phyloP scores from a whole-genome alignment of 345 rosid species.

The Salix udensis region DNA sequence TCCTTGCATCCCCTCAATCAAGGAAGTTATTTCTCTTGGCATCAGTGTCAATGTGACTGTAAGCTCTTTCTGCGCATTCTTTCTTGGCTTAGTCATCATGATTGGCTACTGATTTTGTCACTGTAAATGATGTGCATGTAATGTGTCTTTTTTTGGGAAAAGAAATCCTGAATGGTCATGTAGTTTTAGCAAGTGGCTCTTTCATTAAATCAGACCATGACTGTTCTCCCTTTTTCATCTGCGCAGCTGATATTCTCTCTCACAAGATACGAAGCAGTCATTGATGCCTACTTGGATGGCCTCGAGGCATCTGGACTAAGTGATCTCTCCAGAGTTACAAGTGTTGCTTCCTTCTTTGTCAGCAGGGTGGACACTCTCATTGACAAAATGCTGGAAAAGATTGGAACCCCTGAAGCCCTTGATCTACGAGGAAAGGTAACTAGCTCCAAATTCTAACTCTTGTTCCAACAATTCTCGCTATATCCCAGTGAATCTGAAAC shows the following conservation, averaged over 20 bases:
- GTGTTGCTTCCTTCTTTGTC: slow-evolving; percentile 98
- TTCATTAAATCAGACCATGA: neutral
- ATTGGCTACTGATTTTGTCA: neutral
- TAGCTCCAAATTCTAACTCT: neutral
- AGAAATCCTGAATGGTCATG: neutral
- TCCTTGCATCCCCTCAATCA: slow-evolving; percentile 82
- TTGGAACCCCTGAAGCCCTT: slow-evolving; percentile 91
- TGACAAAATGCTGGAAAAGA: slow-evolving; percentile 92
- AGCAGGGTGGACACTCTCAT: slow-evolving; percentile 94
- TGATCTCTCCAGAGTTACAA: slow-evolving; percentile 91
- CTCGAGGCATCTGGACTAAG: slow-evolving; percentile 89
- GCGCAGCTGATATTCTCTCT: slow-evolving; percentile 93
- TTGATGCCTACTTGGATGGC: slow-evolving; percentile 98
- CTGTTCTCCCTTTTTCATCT: slow-evolving; percentile 8
- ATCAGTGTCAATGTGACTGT: slow-evolving; percentile 96
- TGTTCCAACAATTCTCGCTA: neutral
- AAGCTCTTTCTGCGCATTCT: slow-evolving; percentile 28
- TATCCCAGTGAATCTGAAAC: neutral
- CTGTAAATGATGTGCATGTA: neutral
- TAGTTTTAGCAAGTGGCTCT: neutral
- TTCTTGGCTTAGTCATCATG: neutral
- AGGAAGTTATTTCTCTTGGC: slow-evolving; percentile 81
- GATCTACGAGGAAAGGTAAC: slow-evolving; percentile 94
- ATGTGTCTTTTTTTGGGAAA: neutral
- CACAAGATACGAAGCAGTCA: slow-evolving; percentile 84